Conservation (phyloP, 2,329 filamentous ascomycete genomes). For the Leptographium flavum region DNA sequence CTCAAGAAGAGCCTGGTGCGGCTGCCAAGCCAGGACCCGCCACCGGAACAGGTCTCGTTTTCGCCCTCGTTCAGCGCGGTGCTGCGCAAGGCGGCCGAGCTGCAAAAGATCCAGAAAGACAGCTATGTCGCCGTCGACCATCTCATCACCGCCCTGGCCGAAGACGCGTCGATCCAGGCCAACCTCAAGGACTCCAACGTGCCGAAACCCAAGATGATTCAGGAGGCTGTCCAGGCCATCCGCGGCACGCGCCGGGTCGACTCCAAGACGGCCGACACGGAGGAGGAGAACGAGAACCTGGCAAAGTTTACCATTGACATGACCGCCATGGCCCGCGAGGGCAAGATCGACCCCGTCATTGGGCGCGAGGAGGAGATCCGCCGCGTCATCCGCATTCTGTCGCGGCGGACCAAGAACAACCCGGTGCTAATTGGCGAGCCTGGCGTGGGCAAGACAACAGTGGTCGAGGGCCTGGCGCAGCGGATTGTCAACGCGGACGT, state of each 20-base stretch:
- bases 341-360: conserved; percentile 96
- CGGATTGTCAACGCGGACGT: conserved; percentile 95
- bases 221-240: conserved; percentile 81
- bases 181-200: conserved; percentile 77
- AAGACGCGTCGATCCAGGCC: conserved; percentile 61
- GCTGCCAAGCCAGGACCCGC: conserved; percentile 85
- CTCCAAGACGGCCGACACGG: conserved; percentile 87
- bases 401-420: conserved; percentile 94
- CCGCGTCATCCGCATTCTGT: conserved; percentile 80
- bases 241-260: conserved; percentile 88
- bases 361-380: conserved; percentile 92
- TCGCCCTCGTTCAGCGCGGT: conserved; percentile 72
- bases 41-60: conserved; percentile 75
- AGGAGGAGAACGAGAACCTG: conserved; percentile 86
- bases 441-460: conserved; percentile 96
- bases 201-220: conserved; percentile 78
- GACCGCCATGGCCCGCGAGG: conserved; percentile 90
- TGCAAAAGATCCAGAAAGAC: conserved; percentile 97
- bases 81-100: conserved; percentile 68
- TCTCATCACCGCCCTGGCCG: conserved; percentile 70
- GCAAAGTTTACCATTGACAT: conserved; percentile 99
- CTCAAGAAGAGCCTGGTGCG: conserved; percentile 88
- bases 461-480: conserved; percentile 89
- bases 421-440: conserved; percentile 95
- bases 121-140: conserved; percentile 91